Evolutionary conservation across 768 basidiomycete species (phyloP).

Genomic region (Sarcodon aspratus): DNA sequence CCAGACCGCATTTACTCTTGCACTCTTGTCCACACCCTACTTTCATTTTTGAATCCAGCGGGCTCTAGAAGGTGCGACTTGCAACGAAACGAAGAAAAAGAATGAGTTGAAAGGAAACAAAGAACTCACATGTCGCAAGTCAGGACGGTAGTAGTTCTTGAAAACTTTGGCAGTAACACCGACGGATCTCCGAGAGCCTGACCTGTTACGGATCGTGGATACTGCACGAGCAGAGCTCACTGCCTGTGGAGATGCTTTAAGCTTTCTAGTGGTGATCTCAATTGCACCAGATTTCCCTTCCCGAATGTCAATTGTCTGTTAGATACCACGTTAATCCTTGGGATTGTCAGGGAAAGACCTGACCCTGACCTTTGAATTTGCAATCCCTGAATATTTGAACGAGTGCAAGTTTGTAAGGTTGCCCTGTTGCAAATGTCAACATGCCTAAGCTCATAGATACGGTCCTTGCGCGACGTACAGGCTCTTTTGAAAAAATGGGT

Average conservation of each 20-base stretch:
- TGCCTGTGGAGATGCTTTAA: slow-evolving; percentile 38
- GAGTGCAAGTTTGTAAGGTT: slow-evolving; percentile 85
- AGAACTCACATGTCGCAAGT: slow-evolving; percentile 61
- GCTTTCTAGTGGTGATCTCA: slow-evolving; percentile 54
- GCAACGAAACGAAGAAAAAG: slow-evolving; percentile 3
- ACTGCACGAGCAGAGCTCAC: slow-evolving; percentile 39
- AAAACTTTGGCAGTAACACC: slow-evolving; percentile 50
- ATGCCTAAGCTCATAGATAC: slow-evolving; percentile 4
- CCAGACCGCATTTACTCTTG: slow-evolving; percentile 47
- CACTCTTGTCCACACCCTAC: slow-evolving; percentile 93
- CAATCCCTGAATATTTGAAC: slow-evolving; percentile 85
- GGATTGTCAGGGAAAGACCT: not conserved
- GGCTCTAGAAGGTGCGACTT: slow-evolving; percentile 83
- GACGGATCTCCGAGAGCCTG: slow-evolving; percentile 58
- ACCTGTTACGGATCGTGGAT: slow-evolving; percentile 49
- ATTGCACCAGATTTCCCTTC: slow-evolving; percentile 40
- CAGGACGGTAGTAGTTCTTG: slow-evolving; percentile 66
- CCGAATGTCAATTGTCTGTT: slow-evolving; percentile 54
- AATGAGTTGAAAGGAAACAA: slow-evolving; percentile 6
- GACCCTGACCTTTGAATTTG: slow-evolving; percentile 62
- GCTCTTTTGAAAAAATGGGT: slow-evolving; percentile 76
- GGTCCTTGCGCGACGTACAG: slow-evolving; percentile 35
- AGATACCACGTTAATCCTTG: not conserved
- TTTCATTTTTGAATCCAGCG: slow-evolving; percentile 73
- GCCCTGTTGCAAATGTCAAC: slow-evolving; percentile 35